These are phyloP conservation scores for Colletotrichum destructivum DNA, from an alignment of 2,329 filamentous ascomycete species.

Conservation along the genomic window DNA sequence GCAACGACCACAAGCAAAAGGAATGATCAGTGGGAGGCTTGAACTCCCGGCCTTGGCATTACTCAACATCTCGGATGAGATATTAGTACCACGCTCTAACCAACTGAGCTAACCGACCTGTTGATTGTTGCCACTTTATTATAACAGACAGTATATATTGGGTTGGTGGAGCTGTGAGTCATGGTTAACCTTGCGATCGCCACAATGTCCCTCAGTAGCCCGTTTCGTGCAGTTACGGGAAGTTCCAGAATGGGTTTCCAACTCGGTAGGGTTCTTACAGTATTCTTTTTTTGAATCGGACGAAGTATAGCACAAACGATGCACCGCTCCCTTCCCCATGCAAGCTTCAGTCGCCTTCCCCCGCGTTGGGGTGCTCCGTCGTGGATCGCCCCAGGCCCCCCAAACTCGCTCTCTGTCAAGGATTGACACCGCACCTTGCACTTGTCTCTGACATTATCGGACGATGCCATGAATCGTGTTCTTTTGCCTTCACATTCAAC, in stretches of 20 bases:
- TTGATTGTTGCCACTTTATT: fast-evolving
- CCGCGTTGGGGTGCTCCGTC: background rate
- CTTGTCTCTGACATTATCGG: background rate
- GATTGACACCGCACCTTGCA: background rate
- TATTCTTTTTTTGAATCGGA: too few species aligned
- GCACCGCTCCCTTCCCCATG: background rate
- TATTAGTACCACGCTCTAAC: conserved; percentile 44
- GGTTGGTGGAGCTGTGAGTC: conserved; percentile 16
- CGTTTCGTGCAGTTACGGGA: background rate
- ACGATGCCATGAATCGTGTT: background rate
- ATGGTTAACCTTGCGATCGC: background rate
- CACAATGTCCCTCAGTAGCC: too few species aligned
- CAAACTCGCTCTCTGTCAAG: background rate
- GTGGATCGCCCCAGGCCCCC: background rate
- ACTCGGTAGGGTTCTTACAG: too few species aligned
- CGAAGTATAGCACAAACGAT: too few species aligned
- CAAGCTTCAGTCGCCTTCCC: background rate
- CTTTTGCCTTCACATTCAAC: background rate
- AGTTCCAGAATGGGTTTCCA: background rate
- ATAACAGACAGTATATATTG: background rate
- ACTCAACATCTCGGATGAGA: conserved; percentile 28
- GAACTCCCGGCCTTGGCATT: conserved; percentile 42
- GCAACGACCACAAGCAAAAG: background rate
- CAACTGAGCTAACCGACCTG: conserved; percentile 43
- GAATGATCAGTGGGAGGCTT: conserved; percentile 41